A percentile compares a stretch with the other conserved stretches of the same genome.
Conservation (phyloP, 768 basidiomycete species). For the Russula griseocarnosa region DNA sequence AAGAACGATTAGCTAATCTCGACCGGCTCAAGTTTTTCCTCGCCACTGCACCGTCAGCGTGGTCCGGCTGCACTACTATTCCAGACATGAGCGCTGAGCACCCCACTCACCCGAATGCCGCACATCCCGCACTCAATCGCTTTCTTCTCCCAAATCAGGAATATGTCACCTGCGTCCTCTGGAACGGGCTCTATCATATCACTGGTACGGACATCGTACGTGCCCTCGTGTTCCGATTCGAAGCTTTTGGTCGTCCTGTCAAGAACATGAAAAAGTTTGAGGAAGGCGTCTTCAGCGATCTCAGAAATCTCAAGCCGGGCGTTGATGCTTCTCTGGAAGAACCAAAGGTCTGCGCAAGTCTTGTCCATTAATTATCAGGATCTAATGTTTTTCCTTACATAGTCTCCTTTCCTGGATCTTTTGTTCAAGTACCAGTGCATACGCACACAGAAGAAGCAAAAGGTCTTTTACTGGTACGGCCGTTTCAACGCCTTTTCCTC, state of each 20-base stretch:
- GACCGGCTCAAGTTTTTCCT: constrained; percentile 87
- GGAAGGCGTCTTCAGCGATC: constrained; percentile 91
- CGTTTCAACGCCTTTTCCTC: background rate
- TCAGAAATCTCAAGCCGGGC: constrained; percentile 91
- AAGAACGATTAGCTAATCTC: constrained; percentile 67
- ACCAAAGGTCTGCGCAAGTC: constrained; percentile 63
- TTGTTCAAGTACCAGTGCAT: constrained; percentile 97
- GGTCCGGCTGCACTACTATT: constrained; percentile 45
- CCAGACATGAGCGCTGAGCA: constrained; percentile 28
- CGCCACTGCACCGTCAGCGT: constrained; percentile 75
- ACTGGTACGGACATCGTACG: constrained; percentile 97
- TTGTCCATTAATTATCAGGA: background rate
- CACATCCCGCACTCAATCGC: constrained; percentile 77
- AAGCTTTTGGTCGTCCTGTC: constrained; percentile 88
- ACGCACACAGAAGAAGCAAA: constrained; percentile 97
- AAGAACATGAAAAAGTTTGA: constrained; percentile 96
- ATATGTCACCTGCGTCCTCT: constrained; percentile 86
- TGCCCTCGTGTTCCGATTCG: constrained; percentile 90
- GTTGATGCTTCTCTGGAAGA: constrained; percentile 90
- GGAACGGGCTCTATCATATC: constrained; percentile 89
- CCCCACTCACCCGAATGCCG: constrained; percentile 43
- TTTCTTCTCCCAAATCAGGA: constrained; percentile 86
- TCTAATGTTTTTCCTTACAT: constrained; percentile 26
- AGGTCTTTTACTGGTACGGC: constrained; percentile 93
- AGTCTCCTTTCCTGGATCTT: constrained; percentile 91